A percentile compares a stretch with the other conserved stretches of the same genome.
phyloP scores from a whole-genome alignment of 2,329 filamentous ascomycete species.

The Trichoderma sp. region DNA sequence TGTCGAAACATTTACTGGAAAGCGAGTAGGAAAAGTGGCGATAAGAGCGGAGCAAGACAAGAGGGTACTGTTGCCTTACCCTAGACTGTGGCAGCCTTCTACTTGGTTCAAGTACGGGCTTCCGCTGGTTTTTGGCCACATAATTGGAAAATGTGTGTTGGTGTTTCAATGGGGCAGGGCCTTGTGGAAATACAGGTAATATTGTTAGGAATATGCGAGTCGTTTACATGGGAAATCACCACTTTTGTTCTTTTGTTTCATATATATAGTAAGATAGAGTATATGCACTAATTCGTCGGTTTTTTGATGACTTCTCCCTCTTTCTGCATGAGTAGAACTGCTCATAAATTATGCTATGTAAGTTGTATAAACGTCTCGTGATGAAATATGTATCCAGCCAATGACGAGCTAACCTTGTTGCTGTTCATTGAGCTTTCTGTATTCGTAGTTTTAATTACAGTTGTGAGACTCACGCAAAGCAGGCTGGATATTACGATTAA shows the following conservation, averaged over 20 bases:
- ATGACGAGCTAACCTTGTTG: no score
- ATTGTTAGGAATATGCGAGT: background rate
- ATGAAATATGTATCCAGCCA: background rate
- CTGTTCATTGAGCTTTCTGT: no score
- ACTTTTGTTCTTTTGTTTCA: background rate
- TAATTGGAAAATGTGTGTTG: background rate
- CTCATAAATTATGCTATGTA: background rate
- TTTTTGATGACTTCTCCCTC: no score
- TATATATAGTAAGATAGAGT: background rate
- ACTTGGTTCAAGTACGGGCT: constrained; percentile 11
- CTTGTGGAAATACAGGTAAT: background rate
- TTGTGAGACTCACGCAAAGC: no score
- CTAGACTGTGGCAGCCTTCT: background rate
- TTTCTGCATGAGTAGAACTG: no score
- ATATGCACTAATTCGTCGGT: background rate
- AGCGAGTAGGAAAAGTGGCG: background rate
- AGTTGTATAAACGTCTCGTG: background rate
- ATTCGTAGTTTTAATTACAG: no score
- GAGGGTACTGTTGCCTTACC: background rate
- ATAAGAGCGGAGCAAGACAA: background rate
- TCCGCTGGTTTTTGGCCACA: background rate
- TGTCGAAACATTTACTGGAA: constrained; percentile 9
- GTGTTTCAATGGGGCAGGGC: background rate
- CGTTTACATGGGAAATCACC: background rate
- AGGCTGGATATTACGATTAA: no score